phyloP scores from a whole-genome alignment of 169 alveolate genomes.

The Plasmodium knowlesi region DNA sequence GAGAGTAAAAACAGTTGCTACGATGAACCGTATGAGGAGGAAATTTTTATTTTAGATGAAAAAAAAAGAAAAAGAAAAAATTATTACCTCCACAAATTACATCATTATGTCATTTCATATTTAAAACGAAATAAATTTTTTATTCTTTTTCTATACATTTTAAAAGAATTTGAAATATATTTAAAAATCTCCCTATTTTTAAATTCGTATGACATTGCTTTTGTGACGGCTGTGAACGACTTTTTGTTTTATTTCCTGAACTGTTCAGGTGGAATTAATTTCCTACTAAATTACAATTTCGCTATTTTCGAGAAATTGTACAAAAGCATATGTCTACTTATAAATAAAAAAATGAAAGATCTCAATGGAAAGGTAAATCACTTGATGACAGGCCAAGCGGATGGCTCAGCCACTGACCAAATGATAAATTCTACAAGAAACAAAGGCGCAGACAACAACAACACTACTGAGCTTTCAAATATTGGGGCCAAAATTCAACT shows the following conservation, averaged over 20 bases:
- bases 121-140: slow-evolving; percentile 58
- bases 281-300: slow-evolving; percentile 46
- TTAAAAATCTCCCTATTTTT: slow-evolving; percentile 43
- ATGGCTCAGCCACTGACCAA: neutral
- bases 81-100: slow-evolving; percentile 59
- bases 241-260: slow-evolving; percentile 68
- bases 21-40: slow-evolving; percentile 57
- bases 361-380: slow-evolving; percentile 28
- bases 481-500: neutral
- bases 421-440: neutral
- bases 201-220: slow-evolving; percentile 70
- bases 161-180: slow-evolving; percentile 68
- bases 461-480: neutral
- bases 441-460: neutral
- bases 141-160: slow-evolving; percentile 44
- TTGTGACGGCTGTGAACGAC: slow-evolving; percentile 65
- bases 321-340: slow-evolving; percentile 67
- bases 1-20: slow-evolving; percentile 75
- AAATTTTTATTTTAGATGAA: slow-evolving; percentile 58
- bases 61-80: slow-evolving; percentile 11
- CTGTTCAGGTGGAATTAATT: slow-evolving; percentile 76
- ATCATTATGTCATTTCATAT: slow-evolving; percentile 63
- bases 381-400: neutral
- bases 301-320: slow-evolving; percentile 28
- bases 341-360: slow-evolving; percentile 72